These are phyloP conservation scores for Barnettozyma populi DNA, from an alignment of 805 yeast genomes.

Conservation along the genomic window DNA sequence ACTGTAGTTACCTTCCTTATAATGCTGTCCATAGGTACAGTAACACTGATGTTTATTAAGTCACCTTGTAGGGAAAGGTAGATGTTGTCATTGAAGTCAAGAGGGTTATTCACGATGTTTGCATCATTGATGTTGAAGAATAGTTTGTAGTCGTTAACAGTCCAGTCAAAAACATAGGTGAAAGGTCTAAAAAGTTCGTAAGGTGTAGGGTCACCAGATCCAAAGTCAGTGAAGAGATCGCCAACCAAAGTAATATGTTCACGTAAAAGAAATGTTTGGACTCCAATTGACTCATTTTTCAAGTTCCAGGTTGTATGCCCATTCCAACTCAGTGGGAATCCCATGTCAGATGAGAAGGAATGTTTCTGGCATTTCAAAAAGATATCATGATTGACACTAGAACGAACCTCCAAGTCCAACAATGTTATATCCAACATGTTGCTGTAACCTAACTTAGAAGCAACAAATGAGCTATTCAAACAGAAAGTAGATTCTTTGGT, in stretches of 20 bases:
- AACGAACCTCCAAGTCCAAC: constrained; percentile 53
- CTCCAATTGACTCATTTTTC: constrained; percentile 43
- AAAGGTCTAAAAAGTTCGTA: constrained; percentile 78
- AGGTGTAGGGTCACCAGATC: constrained; percentile 62
- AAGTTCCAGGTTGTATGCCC: constrained; percentile 69
- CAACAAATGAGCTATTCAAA: constrained; percentile 43
- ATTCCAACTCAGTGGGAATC: constrained; percentile 81
- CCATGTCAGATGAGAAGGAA: constrained; percentile 47
- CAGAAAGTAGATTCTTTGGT: constrained; percentile 46
- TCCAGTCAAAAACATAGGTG: constrained; percentile 56
- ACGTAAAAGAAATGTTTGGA: constrained; percentile 61
- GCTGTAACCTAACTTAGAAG: constrained; percentile 51
- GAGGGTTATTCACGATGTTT: constrained; percentile 83
- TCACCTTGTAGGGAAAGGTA: constrained; percentile 72
- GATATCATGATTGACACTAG: constrained; percentile 88
- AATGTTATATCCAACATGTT: constrained; percentile 44
- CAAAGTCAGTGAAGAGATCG: constrained; percentile 73
- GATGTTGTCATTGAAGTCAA: constrained; percentile 76
- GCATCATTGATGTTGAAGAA: constrained; percentile 79
- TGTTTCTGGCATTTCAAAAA: constrained; percentile 60
- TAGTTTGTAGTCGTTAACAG: constrained; percentile 49
- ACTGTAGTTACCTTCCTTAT: constrained; percentile 47
- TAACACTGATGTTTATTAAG: constrained; percentile 38
- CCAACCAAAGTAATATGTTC: constrained; percentile 75
- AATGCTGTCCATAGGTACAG: constrained; percentile 55